Percentiles rank a stretch among this genome's conserved stretches.
These are phyloP conservation scores for Aristolochia californica DNA, from an alignment of 164 flowering plant species.

Conservation along the genomic window DNA sequence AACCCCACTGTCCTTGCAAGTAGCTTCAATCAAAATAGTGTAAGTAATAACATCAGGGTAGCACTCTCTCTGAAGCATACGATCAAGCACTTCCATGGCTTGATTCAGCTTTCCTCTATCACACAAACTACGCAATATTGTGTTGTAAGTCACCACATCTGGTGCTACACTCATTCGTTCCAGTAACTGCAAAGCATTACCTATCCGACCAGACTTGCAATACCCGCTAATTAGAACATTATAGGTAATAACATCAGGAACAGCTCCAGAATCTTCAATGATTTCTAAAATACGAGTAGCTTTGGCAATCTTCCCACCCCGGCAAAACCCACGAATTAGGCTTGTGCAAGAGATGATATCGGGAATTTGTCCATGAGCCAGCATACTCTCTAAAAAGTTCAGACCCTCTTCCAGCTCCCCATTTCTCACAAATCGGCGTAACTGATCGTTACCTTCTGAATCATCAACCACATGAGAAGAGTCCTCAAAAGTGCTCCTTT, in stretches of 20 bases:
- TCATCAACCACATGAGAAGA: constrained; percentile 32
- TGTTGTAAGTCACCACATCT: constrained; percentile 76
- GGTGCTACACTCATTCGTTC: constrained; percentile 74
- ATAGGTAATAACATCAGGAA: constrained; percentile 78
- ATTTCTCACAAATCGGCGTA: constrained; percentile 46
- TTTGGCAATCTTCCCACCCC: constrained; percentile 45
- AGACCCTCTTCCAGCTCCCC: constrained; percentile 60
- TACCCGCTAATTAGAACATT: constrained; percentile 76
- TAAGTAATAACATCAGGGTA: constrained; percentile 78
- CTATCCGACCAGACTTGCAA: constrained; percentile 70
- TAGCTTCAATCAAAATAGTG: constrained; percentile 85
- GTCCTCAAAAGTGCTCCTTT: constrained; percentile 13
- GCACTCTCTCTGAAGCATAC: constrained; percentile 47
- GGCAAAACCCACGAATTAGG: constrained; percentile 64
- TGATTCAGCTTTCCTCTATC: constrained; percentile 55
- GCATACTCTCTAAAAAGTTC: constrained; percentile 48
- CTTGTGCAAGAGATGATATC: constrained; percentile 64
- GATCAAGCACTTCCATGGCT: constrained; percentile 64
- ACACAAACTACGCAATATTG: constrained; percentile 63
- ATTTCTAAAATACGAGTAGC: constrained; percentile 62
- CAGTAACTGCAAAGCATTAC: constrained; percentile 47
- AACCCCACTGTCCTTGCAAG: constrained; percentile 73
- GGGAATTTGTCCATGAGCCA: constrained; percentile 49
- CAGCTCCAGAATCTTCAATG: constrained; percentile 66
- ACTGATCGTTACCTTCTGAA: constrained; percentile 42